Evolutionary conservation across 2,329 filamentous ascomycete genomes (phyloP).

Genomic region (Phaeosphaeria sp.): DNA sequence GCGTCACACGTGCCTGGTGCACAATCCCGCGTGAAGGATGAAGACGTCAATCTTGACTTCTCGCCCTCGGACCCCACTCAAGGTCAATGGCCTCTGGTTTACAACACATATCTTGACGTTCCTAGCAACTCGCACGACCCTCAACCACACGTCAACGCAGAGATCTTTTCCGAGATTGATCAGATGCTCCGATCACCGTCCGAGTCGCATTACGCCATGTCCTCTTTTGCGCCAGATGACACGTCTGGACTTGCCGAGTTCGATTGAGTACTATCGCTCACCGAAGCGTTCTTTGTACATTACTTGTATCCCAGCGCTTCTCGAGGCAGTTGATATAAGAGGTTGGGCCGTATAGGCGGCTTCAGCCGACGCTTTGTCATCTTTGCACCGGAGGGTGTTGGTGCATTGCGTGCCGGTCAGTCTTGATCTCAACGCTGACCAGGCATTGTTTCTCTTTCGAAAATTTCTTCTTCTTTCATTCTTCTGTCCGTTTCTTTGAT

Average conservation of each 20-base stretch:
- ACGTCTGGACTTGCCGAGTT: neutral
- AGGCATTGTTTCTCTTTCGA: too few relatives aligned
- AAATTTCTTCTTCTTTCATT: too few relatives aligned
- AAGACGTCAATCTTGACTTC: neutral
- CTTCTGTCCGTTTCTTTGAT: neutral
- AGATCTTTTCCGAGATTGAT: neutral
- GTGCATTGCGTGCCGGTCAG: neutral
- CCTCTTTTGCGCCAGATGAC: neutral
- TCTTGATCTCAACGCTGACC: neutral
- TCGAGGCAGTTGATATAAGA: conserved; percentile 1
- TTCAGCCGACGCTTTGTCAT: neutral
- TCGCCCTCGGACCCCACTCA: neutral
- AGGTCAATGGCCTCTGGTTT: neutral
- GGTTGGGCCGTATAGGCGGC: neutral
- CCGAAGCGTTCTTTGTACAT: neutral
- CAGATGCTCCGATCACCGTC: neutral
- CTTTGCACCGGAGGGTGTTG: neutral
- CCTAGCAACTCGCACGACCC: neutral
- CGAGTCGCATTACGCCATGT: neutral
- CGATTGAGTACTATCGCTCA: neutral
- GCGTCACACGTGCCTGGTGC: neutral
- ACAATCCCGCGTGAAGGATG: neutral
- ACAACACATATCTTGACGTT: neutral
- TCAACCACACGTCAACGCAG: neutral
- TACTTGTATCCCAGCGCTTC: conserved; percentile 1